phyloP scores from a whole-genome alignment of 73 alveolate genomes.

The Stentor roeselii region DNA sequence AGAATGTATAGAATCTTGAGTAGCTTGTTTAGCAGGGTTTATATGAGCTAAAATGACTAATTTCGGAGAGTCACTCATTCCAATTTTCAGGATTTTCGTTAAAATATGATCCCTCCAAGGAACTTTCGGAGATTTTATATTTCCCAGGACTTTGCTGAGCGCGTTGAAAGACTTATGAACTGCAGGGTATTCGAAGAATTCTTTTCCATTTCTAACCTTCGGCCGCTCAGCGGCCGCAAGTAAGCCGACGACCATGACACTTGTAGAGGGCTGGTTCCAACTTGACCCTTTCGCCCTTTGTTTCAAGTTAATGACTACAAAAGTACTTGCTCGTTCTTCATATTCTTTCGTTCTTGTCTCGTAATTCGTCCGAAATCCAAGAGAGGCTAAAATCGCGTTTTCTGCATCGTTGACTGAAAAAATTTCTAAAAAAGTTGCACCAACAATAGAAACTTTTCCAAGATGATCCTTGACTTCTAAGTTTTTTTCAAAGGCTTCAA shows the following conservation, averaged over 20 bases:
- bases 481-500: background rate
- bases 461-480: background rate
- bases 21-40: conserved; percentile 25
- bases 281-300: conserved; percentile 8
- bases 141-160: conserved; percentile 22
- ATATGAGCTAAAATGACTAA: conserved; percentile 11
- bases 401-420: background rate
- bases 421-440: background rate
- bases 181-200: conserved; percentile 23
- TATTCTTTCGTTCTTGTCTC: conserved; percentile 27
- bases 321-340: conserved; percentile 24
- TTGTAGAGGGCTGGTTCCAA: background rate
- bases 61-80: background rate
- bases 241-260: conserved; percentile 22
- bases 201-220: conserved; percentile 17
- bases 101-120: conserved; percentile 31
- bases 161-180: conserved; percentile 30
- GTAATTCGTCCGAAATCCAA: conserved; percentile 9
- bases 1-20: conserved; percentile 35
- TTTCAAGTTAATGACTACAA: conserved; percentile 11
- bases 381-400: background rate
- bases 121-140: conserved; percentile 22
- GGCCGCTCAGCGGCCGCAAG: conserved; percentile 43
- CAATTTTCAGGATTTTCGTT: conserved; percentile 18
- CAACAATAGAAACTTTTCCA: background rate